Evolutionary conservation across 495 filamentous ascomycete genomes (phyloP).

Genomic region (Gamarada debralockiae): DNA sequence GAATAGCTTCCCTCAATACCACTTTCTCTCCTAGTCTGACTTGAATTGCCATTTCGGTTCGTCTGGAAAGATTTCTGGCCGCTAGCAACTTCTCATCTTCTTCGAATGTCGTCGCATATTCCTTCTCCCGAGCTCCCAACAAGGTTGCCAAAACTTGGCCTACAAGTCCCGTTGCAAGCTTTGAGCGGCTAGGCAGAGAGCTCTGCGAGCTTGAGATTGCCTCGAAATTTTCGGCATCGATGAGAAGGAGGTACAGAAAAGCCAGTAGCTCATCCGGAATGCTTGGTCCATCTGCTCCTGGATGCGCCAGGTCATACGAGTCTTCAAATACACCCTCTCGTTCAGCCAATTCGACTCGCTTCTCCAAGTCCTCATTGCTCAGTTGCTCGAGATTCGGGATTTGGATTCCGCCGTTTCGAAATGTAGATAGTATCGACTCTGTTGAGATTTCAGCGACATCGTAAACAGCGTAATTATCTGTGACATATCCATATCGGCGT

Average conservation of each 20-base stretch:
- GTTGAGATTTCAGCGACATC: slow-evolving; percentile 80
- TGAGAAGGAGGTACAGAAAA: slow-evolving; percentile 27
- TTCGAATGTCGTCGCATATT: slow-evolving; percentile 61
- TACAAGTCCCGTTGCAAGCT: slow-evolving; percentile 38
- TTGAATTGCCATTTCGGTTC: slow-evolving; percentile 64
- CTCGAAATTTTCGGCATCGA: slow-evolving; percentile 30
- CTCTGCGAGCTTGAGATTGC: slow-evolving; percentile 37
- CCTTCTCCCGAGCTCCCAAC: slow-evolving; percentile 28
- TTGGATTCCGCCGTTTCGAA: slow-evolving; percentile 21
- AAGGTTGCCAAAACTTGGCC: slow-evolving; percentile 30
- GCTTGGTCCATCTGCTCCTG: slow-evolving; percentile 13
- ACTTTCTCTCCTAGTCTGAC: slow-evolving; percentile 81
- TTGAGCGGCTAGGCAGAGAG: slow-evolving; percentile 35
- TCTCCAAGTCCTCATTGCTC: slow-evolving; percentile 22
- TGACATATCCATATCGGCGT: slow-evolving; percentile 86
- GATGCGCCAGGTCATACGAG: slow-evolving; percentile 22
- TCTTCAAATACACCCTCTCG: slow-evolving; percentile 23
- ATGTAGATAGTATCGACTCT: slow-evolving; percentile 40
- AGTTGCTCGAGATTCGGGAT: slow-evolving; percentile 4
- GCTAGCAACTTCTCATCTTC: slow-evolving; percentile 57
- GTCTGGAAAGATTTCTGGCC: slow-evolving; percentile 26
- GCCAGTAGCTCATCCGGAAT: slow-evolving; percentile 27
- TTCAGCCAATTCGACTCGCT: slow-evolving; percentile 26
- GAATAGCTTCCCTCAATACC: slow-evolving; percentile 50
- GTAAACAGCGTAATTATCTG: slow-evolving; percentile 65